Percentiles rank a stretch among this genome's conserved stretches.
phyloP scores from a whole-genome alignment of 306 rosid species.

The Mimosa pudica region DNA sequence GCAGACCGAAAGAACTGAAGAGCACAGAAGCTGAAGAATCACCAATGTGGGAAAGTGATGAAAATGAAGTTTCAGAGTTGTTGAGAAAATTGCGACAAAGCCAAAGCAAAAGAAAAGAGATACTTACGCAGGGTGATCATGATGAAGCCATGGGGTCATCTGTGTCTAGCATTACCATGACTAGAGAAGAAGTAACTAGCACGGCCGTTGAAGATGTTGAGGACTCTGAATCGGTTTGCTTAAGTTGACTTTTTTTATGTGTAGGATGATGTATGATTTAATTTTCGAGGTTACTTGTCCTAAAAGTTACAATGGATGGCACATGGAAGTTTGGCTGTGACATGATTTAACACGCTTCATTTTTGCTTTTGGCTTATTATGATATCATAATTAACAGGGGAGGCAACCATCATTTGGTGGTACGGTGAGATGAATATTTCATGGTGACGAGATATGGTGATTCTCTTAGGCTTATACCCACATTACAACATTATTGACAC shows the following conservation, averaged over 20 bases:
- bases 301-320: neutral
- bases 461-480: too few species aligned
- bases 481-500: neutral
- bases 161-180: constrained; percentile 49
- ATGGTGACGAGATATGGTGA: too few species aligned
- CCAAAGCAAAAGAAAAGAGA: constrained; percentile 64
- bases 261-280: neutral
- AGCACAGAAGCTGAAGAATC: constrained; percentile 31
- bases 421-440: too few species aligned
- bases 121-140: constrained; percentile 20
- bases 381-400: too few species aligned
- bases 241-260: constrained; percentile 18
- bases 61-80: constrained; percentile 57
- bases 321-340: neutral
- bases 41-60: constrained; percentile 37
- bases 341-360: too few species aligned
- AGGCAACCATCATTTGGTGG: too few species aligned
- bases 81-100: constrained; percentile 60
- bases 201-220: constrained; percentile 50
- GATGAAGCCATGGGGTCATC: constrained; percentile 51
- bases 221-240: constrained; percentile 74
- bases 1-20: constrained; percentile 25
- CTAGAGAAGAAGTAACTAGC: constrained; percentile 53
- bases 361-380: too few species aligned
- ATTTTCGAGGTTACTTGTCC: neutral